A percentile compares a stretch with the other conserved stretches of the same genome.
Conservation (phyloP, 768 basidiomycete species). For the Suillus placidus region DNA sequence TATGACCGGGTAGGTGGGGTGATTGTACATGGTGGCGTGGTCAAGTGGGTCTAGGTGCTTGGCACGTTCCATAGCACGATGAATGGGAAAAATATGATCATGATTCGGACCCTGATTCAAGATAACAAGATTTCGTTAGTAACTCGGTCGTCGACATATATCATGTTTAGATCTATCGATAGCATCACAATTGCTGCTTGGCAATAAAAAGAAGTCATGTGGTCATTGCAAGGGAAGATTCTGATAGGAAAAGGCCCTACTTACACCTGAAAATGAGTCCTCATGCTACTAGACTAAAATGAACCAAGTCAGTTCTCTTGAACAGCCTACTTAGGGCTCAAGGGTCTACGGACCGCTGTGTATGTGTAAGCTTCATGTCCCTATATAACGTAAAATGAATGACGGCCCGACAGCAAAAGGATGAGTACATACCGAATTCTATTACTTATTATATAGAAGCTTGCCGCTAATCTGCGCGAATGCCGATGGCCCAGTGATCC, state of each 20-base stretch:
- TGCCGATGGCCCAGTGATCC: neutral
- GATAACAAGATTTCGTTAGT: neutral
- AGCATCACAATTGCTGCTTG: neutral
- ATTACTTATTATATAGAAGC: neutral
- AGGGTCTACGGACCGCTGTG: neutral
- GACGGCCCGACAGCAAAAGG: neutral
- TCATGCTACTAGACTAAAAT: neutral
- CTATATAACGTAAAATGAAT: neutral
- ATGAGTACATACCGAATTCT: neutral
- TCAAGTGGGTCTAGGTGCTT: too few species aligned
- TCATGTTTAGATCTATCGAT: too few species aligned
- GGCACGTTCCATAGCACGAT: neutral
- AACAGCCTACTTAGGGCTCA: neutral
- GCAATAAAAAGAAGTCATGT: neutral
- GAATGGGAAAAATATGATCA: neutral
- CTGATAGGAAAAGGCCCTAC: neutral
- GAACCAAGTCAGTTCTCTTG: neutral
- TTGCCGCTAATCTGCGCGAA: neutral
- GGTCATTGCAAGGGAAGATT: conserved; percentile 1
- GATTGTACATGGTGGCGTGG: neutral
- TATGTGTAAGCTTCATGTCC: neutral
- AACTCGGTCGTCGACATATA: neutral
- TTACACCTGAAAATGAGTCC: neutral
- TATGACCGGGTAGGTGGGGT: neutral
- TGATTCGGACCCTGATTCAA: neutral